Percentiles rank a stretch among this genome's conserved stretches.
phyloP scores from a whole-genome alignment of 352 stramenopile genomes.

The Phytophthora pluvialis region DNA sequence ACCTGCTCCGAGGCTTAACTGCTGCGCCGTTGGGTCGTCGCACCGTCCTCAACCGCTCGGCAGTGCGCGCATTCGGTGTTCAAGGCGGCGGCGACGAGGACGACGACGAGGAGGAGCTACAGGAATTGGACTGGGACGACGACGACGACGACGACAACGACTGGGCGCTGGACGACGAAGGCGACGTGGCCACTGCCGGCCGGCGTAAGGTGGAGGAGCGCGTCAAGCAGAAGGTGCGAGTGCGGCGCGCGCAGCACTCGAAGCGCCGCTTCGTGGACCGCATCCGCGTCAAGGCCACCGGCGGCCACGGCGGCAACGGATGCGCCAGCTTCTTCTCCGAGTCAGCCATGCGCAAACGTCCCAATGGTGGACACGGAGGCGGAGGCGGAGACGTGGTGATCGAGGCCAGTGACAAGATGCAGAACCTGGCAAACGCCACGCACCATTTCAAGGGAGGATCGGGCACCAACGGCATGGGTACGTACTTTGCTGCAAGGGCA shows the following conservation, averaged over 20 bases:
- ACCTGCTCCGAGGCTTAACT: slow-evolving; percentile 56
- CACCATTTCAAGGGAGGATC: slow-evolving; percentile 86
- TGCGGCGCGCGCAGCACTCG: slow-evolving; percentile 84
- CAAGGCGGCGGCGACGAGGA: slow-evolving; percentile 35
- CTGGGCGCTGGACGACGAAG: slow-evolving; percentile 37
- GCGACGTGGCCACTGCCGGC: slow-evolving; percentile 30
- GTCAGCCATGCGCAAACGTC: slow-evolving; percentile 75
- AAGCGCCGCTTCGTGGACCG: slow-evolving; percentile 92
- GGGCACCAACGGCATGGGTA: slow-evolving; percentile 88
- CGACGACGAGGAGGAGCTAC: slow-evolving; percentile 55
- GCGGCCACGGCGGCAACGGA: slow-evolving; percentile 88
- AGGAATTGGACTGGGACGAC: slow-evolving; percentile 53
- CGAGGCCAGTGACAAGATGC: slow-evolving; percentile 69
- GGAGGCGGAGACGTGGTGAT: slow-evolving; percentile 85
- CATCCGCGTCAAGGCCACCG: slow-evolving; percentile 90
- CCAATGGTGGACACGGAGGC: slow-evolving; percentile 86
- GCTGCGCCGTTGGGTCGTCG: slow-evolving; percentile 46
- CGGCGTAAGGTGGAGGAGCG: slow-evolving; percentile 74
- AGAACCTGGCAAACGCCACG: slow-evolving; percentile 85
- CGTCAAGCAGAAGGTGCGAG: slow-evolving; percentile 87
- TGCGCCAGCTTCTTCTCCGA: slow-evolving; percentile 90
- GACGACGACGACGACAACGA: slow-evolving; percentile 36
- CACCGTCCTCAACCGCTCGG: slow-evolving; percentile 19
- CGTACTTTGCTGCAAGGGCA: slow-evolving; percentile 22
- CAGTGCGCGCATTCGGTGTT: slow-evolving; percentile 15